Conservation (phyloP, 2,329 filamentous ascomycete genomes). For the Didymella segeticola region DNA sequence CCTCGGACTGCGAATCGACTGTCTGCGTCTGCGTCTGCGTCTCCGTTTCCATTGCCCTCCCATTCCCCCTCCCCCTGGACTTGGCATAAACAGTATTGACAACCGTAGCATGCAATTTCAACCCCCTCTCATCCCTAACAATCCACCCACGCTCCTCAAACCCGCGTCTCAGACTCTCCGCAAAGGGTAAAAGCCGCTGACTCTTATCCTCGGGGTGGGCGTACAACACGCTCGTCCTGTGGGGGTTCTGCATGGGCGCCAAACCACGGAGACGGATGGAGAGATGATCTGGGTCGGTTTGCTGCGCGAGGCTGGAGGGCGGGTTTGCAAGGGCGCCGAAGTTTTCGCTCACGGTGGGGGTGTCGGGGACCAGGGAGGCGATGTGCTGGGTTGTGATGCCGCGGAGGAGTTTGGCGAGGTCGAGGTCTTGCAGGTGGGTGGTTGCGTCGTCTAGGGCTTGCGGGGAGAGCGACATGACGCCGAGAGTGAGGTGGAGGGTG, state of each 20-base stretch:
- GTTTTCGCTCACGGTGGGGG: constrained; percentile 39
- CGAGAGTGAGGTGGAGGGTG: constrained; percentile 84
- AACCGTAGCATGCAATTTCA: constrained; percentile 84
- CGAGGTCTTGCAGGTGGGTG: constrained; percentile 50
- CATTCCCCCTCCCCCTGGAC: constrained; percentile 42
- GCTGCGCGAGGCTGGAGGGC: constrained; percentile 3
- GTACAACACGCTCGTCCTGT: constrained; percentile 62
- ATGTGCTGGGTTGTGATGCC: constrained; percentile 22
- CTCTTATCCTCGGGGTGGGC: constrained; percentile 62
- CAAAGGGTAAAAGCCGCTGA: constrained; percentile 63
- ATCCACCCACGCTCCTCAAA: constrained; percentile 67
- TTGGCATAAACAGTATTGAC: constrained; percentile 83
- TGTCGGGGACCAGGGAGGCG: constrained; percentile 24
- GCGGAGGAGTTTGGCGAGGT: constrained; percentile 46
- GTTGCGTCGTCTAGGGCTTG: constrained; percentile 57
- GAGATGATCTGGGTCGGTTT: constrained; percentile 31
- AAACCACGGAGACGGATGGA: constrained; percentile 58
- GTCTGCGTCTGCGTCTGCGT: neutral
- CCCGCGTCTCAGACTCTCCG: constrained; percentile 58
- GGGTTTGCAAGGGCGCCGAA: constrained; percentile 34
- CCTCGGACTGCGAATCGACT: no score
- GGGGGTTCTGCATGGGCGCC: constrained; percentile 65
- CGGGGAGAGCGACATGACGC: constrained; percentile 76
- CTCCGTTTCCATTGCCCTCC: constrained; percentile 12
- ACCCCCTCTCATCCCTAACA: constrained; percentile 63